A percentile compares a stretch with the other conserved stretches of the same genome.
phyloP scores from a whole-genome alignment of 2,329 filamentous ascomycete genomes.

The Fusarium redolens region DNA sequence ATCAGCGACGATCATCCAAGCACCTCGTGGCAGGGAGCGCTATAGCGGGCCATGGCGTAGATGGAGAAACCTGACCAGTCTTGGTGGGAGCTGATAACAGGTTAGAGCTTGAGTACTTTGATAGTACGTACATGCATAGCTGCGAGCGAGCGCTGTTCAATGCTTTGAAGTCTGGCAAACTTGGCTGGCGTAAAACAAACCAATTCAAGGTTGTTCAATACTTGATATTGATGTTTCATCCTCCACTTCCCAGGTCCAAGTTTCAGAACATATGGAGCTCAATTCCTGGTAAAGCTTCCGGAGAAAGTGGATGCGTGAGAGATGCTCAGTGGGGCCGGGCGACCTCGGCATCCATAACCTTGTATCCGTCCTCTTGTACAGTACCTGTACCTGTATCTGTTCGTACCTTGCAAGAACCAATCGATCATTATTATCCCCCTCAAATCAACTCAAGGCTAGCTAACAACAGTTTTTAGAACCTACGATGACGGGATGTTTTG shows the following conservation, averaged over 20 bases:
- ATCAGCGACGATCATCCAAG: constrained; percentile 23
- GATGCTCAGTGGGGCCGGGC: constrained; percentile 25
- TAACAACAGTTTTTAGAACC: not conserved
- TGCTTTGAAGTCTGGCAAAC: not conserved
- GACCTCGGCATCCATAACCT: constrained; percentile 17
- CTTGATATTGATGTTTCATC: constrained; percentile 1
- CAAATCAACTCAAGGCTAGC: constrained; percentile 13
- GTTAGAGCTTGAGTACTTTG: not conserved
- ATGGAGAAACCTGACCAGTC: constrained; percentile 32
- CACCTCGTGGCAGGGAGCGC: constrained; percentile 34
- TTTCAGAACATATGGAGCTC: not conserved
- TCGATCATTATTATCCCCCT: not conserved
- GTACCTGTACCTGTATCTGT: not conserved
- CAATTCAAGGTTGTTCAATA: not conserved
- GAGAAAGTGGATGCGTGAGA: constrained; percentile 26
- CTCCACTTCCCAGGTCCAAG: not conserved
- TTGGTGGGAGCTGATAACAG: constrained; percentile 5
- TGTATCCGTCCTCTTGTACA: not conserved
- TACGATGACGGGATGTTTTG: constrained; percentile 4
- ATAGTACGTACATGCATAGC: not conserved
- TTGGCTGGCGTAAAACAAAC: not conserved
- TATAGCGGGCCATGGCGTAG: constrained; percentile 17
- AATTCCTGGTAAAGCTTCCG: constrained; percentile 7
- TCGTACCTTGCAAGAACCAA: not conserved
- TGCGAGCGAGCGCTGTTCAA: not conserved